A percentile compares a stretch with the other conserved stretches of the same genome.
These are phyloP conservation scores for Rusavskia elegans DNA, from an alignment of 495 filamentous ascomycete genomes.

Conservation along the genomic window DNA sequence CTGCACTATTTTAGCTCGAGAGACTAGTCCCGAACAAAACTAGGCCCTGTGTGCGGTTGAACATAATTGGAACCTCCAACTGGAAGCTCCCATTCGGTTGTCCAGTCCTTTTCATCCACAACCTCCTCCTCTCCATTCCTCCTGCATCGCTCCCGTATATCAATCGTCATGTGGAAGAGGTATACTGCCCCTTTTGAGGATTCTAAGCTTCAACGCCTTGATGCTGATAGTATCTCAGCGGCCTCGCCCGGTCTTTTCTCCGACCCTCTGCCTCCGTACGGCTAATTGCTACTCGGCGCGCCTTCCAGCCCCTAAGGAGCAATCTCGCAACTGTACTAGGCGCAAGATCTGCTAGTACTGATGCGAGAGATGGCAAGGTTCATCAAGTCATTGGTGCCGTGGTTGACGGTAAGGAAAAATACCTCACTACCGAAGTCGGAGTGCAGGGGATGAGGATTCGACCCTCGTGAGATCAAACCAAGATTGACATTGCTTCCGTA, in stretches of 20 bases:
- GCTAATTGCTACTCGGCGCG: slow-evolving; percentile 53
- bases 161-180: slow-evolving; percentile 77
- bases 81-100: not conserved
- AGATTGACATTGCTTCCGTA: slow-evolving; percentile 21
- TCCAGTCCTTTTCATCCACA: not conserved
- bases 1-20: not conserved
- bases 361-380: slow-evolving; percentile 59
- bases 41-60: not conserved
- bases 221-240: slow-evolving; percentile 35
- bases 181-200: slow-evolving; percentile 25
- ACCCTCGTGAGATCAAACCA: slow-evolving; percentile 18
- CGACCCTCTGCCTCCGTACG: slow-evolving; percentile 61
- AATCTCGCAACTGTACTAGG: slow-evolving; percentile 42
- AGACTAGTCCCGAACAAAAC: not conserved
- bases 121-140: slow-evolving; percentile 8
- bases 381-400: slow-evolving; percentile 70
- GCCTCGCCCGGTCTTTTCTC: slow-evolving; percentile 56
- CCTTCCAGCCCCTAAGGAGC: slow-evolving; percentile 45
- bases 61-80: not conserved
- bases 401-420: slow-evolving; percentile 41
- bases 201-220: not conserved
- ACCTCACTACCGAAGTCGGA: slow-evolving; percentile 12
- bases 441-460: not conserved
- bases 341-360: slow-evolving; percentile 56
- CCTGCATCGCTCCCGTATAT: slow-evolving; percentile 32